These are phyloP conservation scores for Phlebopus sp. DNA, from an alignment of 1,284 basidiomycete species.

Conservation along the genomic window DNA sequence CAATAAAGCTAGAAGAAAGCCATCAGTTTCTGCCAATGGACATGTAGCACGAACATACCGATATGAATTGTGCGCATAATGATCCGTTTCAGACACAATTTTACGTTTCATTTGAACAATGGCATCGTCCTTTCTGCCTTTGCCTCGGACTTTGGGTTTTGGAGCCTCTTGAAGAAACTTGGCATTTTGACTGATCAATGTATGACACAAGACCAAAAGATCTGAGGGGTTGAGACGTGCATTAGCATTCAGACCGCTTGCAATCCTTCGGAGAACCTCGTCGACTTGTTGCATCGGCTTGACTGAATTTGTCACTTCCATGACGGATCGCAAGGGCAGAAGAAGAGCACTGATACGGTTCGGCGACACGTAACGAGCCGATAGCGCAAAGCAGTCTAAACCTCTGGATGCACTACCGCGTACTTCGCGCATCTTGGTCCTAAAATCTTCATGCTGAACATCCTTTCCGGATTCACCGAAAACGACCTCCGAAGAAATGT, in stretches of 20 bases:
- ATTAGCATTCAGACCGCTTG: conserved; percentile 86
- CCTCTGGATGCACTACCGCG: conserved; percentile 76
- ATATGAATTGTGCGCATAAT: conserved; percentile 84
- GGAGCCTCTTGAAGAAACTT: conserved; percentile 68
- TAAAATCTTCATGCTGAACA: conserved; percentile 87
- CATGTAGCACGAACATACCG: conserved; percentile 44
- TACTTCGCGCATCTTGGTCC: conserved; percentile 92
- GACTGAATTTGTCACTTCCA: conserved; percentile 81
- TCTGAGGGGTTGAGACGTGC: conserved; percentile 67
- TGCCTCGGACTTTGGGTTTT: conserved; percentile 32
- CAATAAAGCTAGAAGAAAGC: conserved; percentile 75
- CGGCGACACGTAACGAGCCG: conserved; percentile 78
- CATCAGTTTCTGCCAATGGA: conserved; percentile 12
- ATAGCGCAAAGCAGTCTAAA: conserved; percentile 80
- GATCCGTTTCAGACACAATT: conserved; percentile 53
- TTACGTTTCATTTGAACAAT: conserved; percentile 81
- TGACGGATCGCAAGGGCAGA: conserved; percentile 78
- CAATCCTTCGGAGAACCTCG: conserved; percentile 82
- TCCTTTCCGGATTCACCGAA: conserved; percentile 95
- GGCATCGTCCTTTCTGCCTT: conserved; percentile 53
- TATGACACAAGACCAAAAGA: conserved; percentile 83
- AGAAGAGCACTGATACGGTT: conserved; percentile 76
- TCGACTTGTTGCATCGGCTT: conserved; percentile 88
- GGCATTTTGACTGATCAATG: conserved; percentile 89
- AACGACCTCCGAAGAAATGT: conserved; percentile 88